Conservation (phyloP, 768 basidiomycete species). For the Xerocomellus intermedius region DNA sequence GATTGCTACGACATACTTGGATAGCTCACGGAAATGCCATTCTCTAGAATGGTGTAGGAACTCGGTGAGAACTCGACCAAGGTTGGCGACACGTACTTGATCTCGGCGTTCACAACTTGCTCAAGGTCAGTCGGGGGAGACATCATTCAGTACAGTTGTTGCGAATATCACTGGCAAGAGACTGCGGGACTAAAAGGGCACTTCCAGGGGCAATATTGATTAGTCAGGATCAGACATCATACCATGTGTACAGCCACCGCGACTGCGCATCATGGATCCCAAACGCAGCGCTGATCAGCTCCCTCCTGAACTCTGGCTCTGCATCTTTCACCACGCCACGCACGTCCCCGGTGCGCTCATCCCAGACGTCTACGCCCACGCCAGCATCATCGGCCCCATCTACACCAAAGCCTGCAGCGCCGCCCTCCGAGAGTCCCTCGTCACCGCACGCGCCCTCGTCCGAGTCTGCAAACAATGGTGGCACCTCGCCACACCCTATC, state of each 20-base stretch:
- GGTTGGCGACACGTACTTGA: constrained; percentile 48
- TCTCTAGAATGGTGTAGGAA: constrained; percentile 42
- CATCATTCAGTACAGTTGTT: constrained; percentile 2
- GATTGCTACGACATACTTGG: neutral
- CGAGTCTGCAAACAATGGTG: constrained; percentile 32
- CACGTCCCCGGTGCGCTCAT: constrained; percentile 18
- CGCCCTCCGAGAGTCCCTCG: constrained; percentile 16
- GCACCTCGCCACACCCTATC: constrained; percentile 22
- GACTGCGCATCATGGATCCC: too few relatives aligned
- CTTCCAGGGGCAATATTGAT: too few relatives aligned
- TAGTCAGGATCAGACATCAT: too few relatives aligned
- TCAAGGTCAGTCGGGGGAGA: constrained; percentile 51
- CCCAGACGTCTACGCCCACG: constrained; percentile 25
- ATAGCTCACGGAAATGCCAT: constrained; percentile 72
- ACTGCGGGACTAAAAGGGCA: too few relatives aligned
- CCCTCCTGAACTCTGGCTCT: constrained; percentile 26
- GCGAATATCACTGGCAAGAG: too few relatives aligned
- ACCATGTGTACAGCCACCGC: too few relatives aligned
- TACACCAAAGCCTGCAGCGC: constrained; percentile 1
- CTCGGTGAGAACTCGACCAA: neutral
- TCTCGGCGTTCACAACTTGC: constrained; percentile 55
- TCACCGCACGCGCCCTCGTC: constrained; percentile 29
- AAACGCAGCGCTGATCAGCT: neutral
- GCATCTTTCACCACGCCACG: constrained; percentile 22
- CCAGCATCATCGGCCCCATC: constrained; percentile 6